Conservation (phyloP, 1,284 basidiomycete genomes). For the Volvariella surrecta region DNA sequence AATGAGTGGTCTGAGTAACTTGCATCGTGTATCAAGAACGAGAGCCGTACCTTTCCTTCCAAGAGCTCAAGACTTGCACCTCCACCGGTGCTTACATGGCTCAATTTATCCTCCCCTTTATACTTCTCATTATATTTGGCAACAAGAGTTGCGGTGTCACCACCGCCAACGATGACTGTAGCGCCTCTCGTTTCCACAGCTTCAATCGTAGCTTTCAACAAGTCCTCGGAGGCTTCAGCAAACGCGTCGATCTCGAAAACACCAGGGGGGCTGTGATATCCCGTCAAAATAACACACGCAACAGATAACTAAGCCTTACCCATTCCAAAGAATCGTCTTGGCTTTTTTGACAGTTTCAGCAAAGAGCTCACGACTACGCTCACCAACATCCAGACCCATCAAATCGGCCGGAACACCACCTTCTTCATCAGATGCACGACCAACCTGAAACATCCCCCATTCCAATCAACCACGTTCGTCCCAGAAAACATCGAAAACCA, state of each 20-base stretch:
- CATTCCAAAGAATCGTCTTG: conserved; percentile 99
- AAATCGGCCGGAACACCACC: conserved; percentile 92
- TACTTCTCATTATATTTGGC: conserved; percentile 70
- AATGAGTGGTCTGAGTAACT: conserved; percentile 4
- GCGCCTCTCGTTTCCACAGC: conserved; percentile 76
- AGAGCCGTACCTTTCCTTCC: conserved; percentile 79
- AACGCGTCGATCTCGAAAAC: conserved; percentile 97
- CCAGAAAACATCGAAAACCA: not conserved
- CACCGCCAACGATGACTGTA: conserved; percentile 91
- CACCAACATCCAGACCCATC: conserved; percentile 92
- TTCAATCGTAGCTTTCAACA: conserved; percentile 84
- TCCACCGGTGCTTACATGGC: conserved; percentile 96
- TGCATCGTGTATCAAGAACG: conserved; percentile 3
- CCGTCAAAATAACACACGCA: conserved; percentile 4
- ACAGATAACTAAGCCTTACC: conserved; percentile 34
- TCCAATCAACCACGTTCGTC: conserved; percentile 1
- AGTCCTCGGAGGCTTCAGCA: conserved; percentile 76
- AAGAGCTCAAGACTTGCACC: conserved; percentile 93
- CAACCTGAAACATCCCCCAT: conserved; percentile 38
- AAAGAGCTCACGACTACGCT: conserved; percentile 78
- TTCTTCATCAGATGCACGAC: conserved; percentile 68
- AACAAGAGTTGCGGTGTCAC: conserved; percentile 89
- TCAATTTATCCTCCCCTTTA: conserved; percentile 86
- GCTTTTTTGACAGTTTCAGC: conserved; percentile 74
- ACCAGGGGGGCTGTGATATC: conserved; percentile 68